phyloP scores from a whole-genome alignment of 2,329 filamentous ascomycete genomes.

The Trichoderma sp. region DNA sequence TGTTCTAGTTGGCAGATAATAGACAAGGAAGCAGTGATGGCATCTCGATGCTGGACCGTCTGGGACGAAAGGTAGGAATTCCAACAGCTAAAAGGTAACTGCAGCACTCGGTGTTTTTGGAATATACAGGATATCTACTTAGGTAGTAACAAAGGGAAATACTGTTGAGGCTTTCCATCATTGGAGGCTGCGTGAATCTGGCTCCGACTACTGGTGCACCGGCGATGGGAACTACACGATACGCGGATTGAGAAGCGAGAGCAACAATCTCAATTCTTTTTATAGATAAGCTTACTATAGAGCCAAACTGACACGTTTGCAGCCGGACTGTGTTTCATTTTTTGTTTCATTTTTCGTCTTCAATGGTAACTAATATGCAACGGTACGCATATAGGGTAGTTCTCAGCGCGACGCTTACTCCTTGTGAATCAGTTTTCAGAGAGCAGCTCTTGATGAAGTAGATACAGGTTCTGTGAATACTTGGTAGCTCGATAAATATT shows the following conservation, averaged over 20 bases:
- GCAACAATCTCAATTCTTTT: background rate
- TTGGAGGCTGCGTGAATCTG: background rate
- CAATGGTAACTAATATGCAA: background rate
- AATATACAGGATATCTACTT: background rate
- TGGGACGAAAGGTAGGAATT: accelerated
- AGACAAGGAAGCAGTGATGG: background rate
- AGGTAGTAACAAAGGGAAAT: background rate
- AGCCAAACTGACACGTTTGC: background rate
- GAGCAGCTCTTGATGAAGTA: background rate
- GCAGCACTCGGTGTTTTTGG: background rate
- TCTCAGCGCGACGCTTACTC: background rate
- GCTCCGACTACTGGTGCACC: background rate
- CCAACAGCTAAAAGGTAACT: background rate
- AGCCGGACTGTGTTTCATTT: background rate
- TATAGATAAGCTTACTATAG: background rate
- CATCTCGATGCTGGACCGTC: background rate
- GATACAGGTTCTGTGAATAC: background rate
- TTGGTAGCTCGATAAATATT: background rate
- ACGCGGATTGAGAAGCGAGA: background rate
- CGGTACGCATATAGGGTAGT: background rate
- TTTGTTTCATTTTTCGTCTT: background rate
- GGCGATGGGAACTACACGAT: background rate
- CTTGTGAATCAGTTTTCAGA: background rate
- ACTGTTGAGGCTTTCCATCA: background rate
- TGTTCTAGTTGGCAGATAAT: background rate